These are phyloP conservation scores for Linum trigynum DNA, from an alignment of 345 rosid genomes.

Conservation along the genomic window DNA sequence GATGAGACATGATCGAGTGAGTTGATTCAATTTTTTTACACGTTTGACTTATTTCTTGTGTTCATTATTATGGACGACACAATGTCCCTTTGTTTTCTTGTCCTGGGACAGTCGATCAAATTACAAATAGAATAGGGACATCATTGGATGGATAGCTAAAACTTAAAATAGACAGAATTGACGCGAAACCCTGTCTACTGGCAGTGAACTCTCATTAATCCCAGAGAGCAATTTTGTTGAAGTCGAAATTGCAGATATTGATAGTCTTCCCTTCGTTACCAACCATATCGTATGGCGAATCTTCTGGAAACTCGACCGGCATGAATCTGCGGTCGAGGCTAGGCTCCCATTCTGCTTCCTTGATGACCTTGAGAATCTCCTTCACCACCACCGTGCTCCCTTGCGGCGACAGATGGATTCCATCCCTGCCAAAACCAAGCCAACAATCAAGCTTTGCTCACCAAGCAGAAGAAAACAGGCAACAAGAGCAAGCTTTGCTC, in stretches of 20 bases:
- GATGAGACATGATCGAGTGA: no score
- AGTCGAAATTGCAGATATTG: conserved; percentile 9
- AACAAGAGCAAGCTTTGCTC: no score
- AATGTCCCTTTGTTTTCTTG: no score
- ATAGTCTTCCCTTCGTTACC: conserved; percentile 9
- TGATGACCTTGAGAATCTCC: conserved; percentile 47
- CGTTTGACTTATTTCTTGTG: no score
- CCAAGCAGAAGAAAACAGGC: no score
- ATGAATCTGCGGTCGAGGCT: conserved; percentile 50
- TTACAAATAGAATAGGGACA: no score
- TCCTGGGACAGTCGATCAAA: no score
- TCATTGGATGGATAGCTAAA: no score
- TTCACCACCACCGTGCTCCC: conserved; percentile 55
- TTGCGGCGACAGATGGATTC: conserved; percentile 53
- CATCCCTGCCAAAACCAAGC: conserved; percentile 40
- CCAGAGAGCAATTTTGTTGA: not conserved
- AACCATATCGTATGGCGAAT: conserved; percentile 21
- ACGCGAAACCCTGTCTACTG: no score
- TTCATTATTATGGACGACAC: no score
- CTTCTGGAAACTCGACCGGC: conserved; percentile 42
- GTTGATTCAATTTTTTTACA: no score
- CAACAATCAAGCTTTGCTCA: not conserved
- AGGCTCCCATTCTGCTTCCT: conserved; percentile 69
- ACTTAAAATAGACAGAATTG: no score
- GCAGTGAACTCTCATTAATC: not conserved